Base-by-base conservation (phyloP, 495 filamentous ascomycete species). In the Bombardia bombarda region DNA sequence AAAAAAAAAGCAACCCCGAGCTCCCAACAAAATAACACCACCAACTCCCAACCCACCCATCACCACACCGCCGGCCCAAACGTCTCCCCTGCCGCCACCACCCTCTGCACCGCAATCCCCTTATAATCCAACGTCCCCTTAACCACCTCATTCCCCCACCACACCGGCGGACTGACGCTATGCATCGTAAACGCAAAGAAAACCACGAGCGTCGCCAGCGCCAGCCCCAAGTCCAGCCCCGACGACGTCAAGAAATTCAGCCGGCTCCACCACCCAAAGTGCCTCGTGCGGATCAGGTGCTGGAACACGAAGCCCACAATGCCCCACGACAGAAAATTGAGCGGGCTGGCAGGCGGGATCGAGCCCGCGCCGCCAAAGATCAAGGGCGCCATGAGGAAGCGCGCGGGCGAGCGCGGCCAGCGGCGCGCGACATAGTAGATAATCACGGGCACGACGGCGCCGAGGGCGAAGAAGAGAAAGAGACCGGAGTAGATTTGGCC, bases 321-420 rank as follows among this genome's bases (percentile, higher is more conserved):
- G 54, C 78, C 80, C 82, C 82, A 86, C 0, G 73, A 75, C 6
- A 82, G 69, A 51, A 84, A 86, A 52, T 78, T 85, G 34, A 85
- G 68, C 7, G 80, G 79, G 3, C 76, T 82, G 2, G 81, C 81
- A 0, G 81, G 82, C 0, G 83, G 81, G 21, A 86, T 82, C 2
- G 60, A 45, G 7, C 73, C 74, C 46, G 79, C 73, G 19, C 80
- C 80, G 24, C 80, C 82, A 50, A 87, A 84, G 33, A 84, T 79
- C 0, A 87, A 63, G 0, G 83, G 82, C 46, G 80, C 77, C 47
- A 80, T 82, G 8, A 80, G 52, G 55, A 75, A 79, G 26, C 73
- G 73, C 6, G 73, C 45, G 0, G 56, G 51, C 18, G 73, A 75
- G 49, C 66, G 61, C 17, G 74, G 75, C 39, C 67, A 79, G n/a